Conservation (phyloP, 2,329 filamentous ascomycete species). For the Plenodomus tracheiphilus region DNA sequence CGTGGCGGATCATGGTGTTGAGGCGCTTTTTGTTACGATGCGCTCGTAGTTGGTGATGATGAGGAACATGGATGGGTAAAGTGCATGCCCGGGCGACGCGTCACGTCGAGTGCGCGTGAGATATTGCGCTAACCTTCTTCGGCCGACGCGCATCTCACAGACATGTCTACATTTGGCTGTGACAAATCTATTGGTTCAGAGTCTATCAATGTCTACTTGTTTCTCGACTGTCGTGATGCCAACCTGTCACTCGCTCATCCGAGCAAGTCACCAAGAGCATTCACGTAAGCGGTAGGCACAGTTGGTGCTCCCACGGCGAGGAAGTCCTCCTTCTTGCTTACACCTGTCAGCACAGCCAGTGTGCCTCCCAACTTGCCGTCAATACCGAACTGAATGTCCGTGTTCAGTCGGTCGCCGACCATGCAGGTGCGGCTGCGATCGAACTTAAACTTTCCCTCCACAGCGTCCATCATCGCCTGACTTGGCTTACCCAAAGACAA, state of each 20-base stretch:
- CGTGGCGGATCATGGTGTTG: conserved; percentile 43
- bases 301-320: conserved; percentile 68
- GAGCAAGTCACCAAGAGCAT: conserved; percentile 77
- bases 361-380: conserved; percentile 91
- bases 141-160: conserved; percentile 4
- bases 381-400: conserved; percentile 93
- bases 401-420: conserved; percentile 92
- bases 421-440: conserved; percentile 86
- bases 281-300: conserved; percentile 80
- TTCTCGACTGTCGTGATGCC: not conserved
- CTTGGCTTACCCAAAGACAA: conserved; percentile 89
- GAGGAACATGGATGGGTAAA: conserved; percentile 9
- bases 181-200: not conserved
- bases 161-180: not conserved
- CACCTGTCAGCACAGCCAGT: conserved; percentile 86
- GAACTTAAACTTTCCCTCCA: conserved; percentile 93
- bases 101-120: conserved; percentile 23
- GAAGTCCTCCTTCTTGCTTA: conserved; percentile 83
- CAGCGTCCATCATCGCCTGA: conserved; percentile 98
- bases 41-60: conserved; percentile 4
- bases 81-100: conserved; percentile 16
- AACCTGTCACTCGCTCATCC: conserved; percentile 18
- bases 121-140: conserved; percentile 8
- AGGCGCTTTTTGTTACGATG: not conserved
- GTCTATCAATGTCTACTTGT: not conserved